A percentile compares a stretch with the other conserved stretches of the same genome.
Evolutionary conservation across 306 rosid species (phyloP).

Genomic region (Lablab purpureus): DNA sequence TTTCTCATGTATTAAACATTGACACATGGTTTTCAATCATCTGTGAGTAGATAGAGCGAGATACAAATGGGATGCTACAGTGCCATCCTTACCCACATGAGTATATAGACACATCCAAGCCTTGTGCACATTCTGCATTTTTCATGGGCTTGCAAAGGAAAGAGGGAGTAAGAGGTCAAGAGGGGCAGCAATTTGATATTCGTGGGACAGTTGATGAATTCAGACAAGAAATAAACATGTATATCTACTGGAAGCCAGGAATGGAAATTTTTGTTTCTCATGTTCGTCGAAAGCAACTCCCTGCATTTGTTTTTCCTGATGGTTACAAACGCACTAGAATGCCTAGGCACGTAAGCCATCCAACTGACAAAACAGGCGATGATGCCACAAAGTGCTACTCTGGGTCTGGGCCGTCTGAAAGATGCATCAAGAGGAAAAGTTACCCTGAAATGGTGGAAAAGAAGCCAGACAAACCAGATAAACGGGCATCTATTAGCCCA

Average conservation of each 20-base stretch:
- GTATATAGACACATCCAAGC: constrained; percentile 74
- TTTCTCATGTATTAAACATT: neutral
- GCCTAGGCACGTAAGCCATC: constrained; percentile 60
- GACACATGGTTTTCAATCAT: constrained; percentile 38
- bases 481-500: constrained; percentile 70
- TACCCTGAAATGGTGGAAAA: constrained; percentile 56
- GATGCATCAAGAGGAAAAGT: constrained; percentile 74
- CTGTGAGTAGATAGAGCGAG: constrained; percentile 87
- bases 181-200: constrained; percentile 96
- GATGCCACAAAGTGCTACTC: constrained; percentile 54
- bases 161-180: constrained; percentile 95
- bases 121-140: constrained; percentile 88
- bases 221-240: constrained; percentile 82
- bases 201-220: constrained; percentile 97
- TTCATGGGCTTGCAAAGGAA: constrained; percentile 99
- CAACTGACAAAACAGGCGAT: constrained; percentile 55
- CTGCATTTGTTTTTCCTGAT: constrained; percentile 86
- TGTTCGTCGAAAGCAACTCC: constrained; percentile 96
- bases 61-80: constrained; percentile 91
- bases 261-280: constrained; percentile 95
- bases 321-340: constrained; percentile 76
- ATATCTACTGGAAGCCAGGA: constrained; percentile 87
- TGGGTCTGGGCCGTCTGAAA: constrained; percentile 69
- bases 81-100: constrained; percentile 97
- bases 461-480: constrained; percentile 54